These are phyloP conservation scores for Globisporangium splendens DNA, from an alignment of 352 stramenopile species.

Conservation along the genomic window DNA sequence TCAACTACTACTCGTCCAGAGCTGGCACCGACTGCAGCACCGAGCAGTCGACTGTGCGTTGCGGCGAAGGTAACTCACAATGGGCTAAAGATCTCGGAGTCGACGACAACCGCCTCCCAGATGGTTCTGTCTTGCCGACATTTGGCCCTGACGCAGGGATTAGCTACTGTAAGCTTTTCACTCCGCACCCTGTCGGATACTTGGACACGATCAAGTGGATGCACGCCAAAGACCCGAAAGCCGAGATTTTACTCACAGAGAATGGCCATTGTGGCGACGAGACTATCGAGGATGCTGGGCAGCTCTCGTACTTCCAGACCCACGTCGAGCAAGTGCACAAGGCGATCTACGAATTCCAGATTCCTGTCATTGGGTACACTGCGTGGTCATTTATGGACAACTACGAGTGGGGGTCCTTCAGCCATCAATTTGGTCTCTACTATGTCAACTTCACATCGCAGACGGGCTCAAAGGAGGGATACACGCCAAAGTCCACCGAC, in stretches of 20 bases:
- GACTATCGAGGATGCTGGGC: conserved; percentile 41
- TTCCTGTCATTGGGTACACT: conserved; percentile 89
- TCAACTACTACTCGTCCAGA: conserved; percentile 91
- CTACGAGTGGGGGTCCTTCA: conserved; percentile 91
- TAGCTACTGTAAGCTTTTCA: conserved; percentile 32
- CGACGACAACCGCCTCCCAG: conserved; percentile 48
- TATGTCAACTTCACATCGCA: conserved; percentile 24
- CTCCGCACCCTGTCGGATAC: conserved; percentile 47
- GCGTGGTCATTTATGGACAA: conserved; percentile 94
- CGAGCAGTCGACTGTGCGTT: conserved; percentile 27
- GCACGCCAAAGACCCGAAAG: conserved; percentile 39
- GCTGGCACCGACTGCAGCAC: conserved; percentile 46
- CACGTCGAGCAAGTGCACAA: conserved; percentile 60
- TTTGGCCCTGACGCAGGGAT: conserved; percentile 5
- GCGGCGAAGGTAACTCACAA: conserved; percentile 19
- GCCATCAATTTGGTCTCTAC: conserved; percentile 28
- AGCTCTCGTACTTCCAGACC: conserved; percentile 55
- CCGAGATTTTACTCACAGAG: conserved; percentile 60
- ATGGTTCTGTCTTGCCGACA: conserved; percentile 45
- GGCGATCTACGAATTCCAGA: conserved; percentile 49
- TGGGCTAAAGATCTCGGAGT: conserved; percentile 48
- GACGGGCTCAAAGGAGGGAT: conserved; percentile 32
- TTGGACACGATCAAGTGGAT: conserved; percentile 67
- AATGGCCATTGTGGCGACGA: conserved; percentile 63
- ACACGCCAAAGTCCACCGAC: conserved; percentile 36